Evolutionary conservation across 257 asterid genomes (phyloP).

Genomic region (Datura wrightii): DNA sequence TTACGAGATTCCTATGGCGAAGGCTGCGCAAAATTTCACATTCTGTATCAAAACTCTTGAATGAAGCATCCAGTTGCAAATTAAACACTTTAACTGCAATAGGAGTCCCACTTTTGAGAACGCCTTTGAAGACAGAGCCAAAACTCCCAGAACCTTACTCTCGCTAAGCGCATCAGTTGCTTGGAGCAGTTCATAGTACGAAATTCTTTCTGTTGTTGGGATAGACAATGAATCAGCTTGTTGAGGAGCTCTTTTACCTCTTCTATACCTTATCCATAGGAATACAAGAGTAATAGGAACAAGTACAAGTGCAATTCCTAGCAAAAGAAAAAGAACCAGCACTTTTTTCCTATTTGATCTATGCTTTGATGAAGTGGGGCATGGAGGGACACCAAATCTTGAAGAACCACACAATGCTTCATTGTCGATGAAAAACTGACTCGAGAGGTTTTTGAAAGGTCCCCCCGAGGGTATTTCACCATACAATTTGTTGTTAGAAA

Average conservation of each 20-base stretch:
- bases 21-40: too few relatives aligned
- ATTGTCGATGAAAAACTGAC: neutral
- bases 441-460: slow-evolving; percentile 14
- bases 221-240: neutral
- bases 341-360: neutral
- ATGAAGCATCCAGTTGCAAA: too few relatives aligned
- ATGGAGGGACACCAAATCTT: neutral
- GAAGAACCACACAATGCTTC: neutral
- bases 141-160: neutral
- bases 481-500: neutral
- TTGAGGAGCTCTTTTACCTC: neutral
- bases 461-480: neutral
- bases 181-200: neutral
- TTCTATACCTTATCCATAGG: neutral
- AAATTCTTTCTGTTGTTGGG: neutral
- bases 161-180: neutral
- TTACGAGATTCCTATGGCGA: too few relatives aligned
- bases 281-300: neutral
- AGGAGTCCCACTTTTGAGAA: neutral
- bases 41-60: too few relatives aligned
- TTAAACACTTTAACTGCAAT: neutral
- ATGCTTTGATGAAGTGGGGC: neutral
- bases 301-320: neutral
- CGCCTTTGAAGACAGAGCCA: neutral
- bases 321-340: neutral